Percentiles rank a stretch among this genome's conserved stretches.
Evolutionary conservation across 176 grass and related monocot genomes (phyloP).

Genomic region (Thinopyrum elongatum): DNA sequence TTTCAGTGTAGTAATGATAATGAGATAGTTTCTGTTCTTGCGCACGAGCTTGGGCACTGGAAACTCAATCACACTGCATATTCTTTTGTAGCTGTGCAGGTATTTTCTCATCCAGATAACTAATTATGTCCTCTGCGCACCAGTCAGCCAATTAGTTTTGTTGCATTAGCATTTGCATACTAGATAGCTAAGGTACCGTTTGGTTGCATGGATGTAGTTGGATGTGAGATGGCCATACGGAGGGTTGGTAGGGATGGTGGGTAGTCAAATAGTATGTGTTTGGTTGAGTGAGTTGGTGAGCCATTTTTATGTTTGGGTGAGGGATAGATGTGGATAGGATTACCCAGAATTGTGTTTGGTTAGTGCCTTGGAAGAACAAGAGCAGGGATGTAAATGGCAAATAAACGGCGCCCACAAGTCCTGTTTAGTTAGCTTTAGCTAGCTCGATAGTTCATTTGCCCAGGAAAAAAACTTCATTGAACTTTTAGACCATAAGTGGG

Average conservation of each 20-base stretch:
- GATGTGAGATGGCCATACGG: not conserved
- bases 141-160: not conserved
- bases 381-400: not conserved
- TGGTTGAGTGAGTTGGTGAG: not conserved
- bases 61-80: conserved; percentile 94
- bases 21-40: conserved; percentile 98
- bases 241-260: not conserved
- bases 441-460: too few species aligned
- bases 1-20: conserved; percentile 88
- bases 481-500: too few species aligned
- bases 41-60: conserved; percentile 99
- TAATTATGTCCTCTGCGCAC: not conserved
- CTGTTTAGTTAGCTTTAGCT: too few species aligned
- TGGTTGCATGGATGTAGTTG: not conserved
- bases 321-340: not conserved
- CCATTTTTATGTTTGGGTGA: not conserved
- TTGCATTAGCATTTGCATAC: conserved; percentile 15
- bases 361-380: not conserved
- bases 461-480: too few species aligned
- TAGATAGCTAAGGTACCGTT: conserved; percentile 12
- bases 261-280: not conserved
- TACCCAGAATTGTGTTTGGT: not conserved
- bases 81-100: conserved; percentile 93
- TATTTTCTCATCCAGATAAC: conserved; percentile 40
- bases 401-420: too few species aligned